Evolutionary conservation across 73 alveolate species (phyloP), one percentile per base, ranked within the genome.

Genomic region (Stentor coeruleus): DNA sequence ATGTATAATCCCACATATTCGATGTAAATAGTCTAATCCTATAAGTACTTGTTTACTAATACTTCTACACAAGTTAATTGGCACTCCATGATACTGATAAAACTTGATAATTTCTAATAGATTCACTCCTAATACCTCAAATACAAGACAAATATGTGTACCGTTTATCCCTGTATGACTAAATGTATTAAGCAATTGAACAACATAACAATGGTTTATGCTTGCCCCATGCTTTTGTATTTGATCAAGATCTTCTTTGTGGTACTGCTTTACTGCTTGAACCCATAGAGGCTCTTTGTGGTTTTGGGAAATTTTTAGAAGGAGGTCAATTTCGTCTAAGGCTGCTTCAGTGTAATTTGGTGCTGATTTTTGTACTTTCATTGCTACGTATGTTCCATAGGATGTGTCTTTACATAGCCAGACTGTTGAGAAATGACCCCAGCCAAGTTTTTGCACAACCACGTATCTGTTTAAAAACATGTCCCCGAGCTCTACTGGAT

Each of bases 401-500:
- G 88, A 89, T 39, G 81, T 86, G 75, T 86, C 91, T 14, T 59
- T 40, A 1, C 79, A 85, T 28, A 87, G 76, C 93, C 93, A 87
- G 3, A 87, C 93, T 3, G 93, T 87, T 3, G 84, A 40, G 79
- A 87, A 87, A 74, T 87, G 93, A 55, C 93, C 93, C 93, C 93
- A 87, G 28, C 93, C 93, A 30, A 87, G 74, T 81, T 87, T 87
- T 49, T 74, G 41, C 33, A 76, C 81, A 26, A 75, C 60, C 28
- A 59, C 57, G 59, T 66, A 87, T n/a, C 99, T 85, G 82, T 94
- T 97, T 4, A 89, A 39, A 73, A 92, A 77, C 20, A 92, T 91
- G 88, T 94, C 98, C 0, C 98, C 99, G 55, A 96, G 90, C 59
- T 95, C 98, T 42, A 96, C 98, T 0, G 98, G 98, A 72, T 96